Evolutionary conservation across 129 eudicot species (phyloP).

Genomic region (Oenanthe sinensis): DNA sequence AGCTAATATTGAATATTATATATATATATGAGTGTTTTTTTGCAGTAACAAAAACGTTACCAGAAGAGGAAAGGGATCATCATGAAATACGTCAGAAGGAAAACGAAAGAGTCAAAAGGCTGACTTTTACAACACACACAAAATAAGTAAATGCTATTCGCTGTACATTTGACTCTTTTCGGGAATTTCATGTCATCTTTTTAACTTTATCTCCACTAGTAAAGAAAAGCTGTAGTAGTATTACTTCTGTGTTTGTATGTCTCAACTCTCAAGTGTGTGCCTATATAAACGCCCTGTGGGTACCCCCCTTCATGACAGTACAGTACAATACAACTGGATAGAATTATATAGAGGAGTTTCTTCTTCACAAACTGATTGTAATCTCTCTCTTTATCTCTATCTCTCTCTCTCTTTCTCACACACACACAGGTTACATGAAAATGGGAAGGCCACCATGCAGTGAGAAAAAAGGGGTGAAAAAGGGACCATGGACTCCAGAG

Average conservation of each 20-base stretch:
- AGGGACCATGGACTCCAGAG: conserved; percentile 52
- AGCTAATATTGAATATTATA: too few relatives aligned
- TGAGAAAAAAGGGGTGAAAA: conserved; percentile 18
- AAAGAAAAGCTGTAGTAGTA: neutral
- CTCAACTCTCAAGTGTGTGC: neutral
- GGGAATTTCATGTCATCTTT: conserved; percentile 8
- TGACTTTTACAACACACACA: conserved; percentile 1
- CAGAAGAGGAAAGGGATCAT: neutral
- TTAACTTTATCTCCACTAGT: conserved; percentile 2
- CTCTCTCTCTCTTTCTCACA: neutral
- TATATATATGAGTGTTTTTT: too few relatives aligned
- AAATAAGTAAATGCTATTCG: neutral
- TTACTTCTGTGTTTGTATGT: neutral
- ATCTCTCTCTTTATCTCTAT: neutral
- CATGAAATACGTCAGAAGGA: neutral
- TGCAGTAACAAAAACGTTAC: neutral
- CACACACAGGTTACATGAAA: neutral
- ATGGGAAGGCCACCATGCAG: conserved; percentile 22
- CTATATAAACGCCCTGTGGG: neutral
- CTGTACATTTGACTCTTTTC: conserved; percentile 7
- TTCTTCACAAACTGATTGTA: neutral
- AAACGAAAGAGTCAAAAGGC: neutral
- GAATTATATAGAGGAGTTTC: neutral
- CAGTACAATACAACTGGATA: neutral
- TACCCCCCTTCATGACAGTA: conserved; percentile 1